Evolutionary conservation across 768 basidiomycete species (phyloP), one percentile per base, ranked within the genome.

Genomic region (Tulasnella sp.): DNA sequence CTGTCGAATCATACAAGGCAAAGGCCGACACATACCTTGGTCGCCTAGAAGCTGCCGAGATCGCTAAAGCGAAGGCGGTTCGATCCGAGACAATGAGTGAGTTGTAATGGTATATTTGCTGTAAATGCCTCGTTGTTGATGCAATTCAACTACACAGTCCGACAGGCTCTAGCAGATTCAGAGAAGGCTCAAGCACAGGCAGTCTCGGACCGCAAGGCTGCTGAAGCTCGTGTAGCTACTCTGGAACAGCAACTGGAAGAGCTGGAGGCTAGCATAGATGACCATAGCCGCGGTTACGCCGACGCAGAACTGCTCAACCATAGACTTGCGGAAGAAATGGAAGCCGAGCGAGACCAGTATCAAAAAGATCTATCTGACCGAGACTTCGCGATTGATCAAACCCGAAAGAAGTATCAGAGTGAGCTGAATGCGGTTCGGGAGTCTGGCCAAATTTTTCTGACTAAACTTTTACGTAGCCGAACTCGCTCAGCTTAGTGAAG

Each of bases 381-480:
- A 6, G 92, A 93, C 82, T 92, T 93, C 81, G 84, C 90, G 14
- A 86, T 88, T 39, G 90, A 93, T 79, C 93, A 93, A 81, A 93
- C 92, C 2, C 88, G 91, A 78, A 92, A 93, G 86, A 93, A 93
- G 81, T 93, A 94, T 79, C 93, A 94, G 86, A 89, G 92, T 91
- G 82, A 75, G 82, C 72, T 1, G 71, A 22, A 36, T 11, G 0
- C 22, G 31, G 37, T 17, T 40, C 15, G 54, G 11, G 34, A 19
- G 72, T 17, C 3, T 68, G 38, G 67, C n/a, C 54, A 11, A 58
- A 9, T 12, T 6, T 22, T 0, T 29, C 29, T 67, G 79, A 14
- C 72, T 72, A 45, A 1, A 78, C 71, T 39, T 70, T 0, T 71
- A 7, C 36, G 22, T 76, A 93, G 93, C 89, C 37, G 92, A 94